phyloP scores from a whole-genome alignment of 2,329 filamentous ascomycete species.

The Periconia sp. region DNA sequence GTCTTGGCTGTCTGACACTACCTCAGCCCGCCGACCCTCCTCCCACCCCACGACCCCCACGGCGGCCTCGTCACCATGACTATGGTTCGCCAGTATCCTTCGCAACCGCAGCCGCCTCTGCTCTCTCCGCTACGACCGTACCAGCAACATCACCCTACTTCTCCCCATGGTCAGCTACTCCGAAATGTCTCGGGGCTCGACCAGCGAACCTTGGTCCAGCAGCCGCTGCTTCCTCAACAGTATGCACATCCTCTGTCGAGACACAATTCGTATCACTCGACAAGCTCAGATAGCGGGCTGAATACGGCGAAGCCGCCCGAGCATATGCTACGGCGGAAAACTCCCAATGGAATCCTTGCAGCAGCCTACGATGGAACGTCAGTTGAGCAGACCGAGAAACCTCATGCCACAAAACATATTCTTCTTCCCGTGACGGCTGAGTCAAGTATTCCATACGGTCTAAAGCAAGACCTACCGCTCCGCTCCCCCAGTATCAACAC shows the following conservation, averaged over 20 bases:
- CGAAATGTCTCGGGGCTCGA: slow-evolving; percentile 34
- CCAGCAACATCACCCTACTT: slow-evolving; percentile 27
- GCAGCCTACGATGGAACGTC: slow-evolving; percentile 89
- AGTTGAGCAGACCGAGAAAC: slow-evolving; percentile 72
- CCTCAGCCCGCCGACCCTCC: not conserved
- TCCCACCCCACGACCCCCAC: slow-evolving; percentile 1
- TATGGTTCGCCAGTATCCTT: slow-evolving; percentile 46
- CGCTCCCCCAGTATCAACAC: slow-evolving; percentile 33
- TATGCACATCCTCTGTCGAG: slow-evolving; percentile 49
- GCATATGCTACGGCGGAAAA: slow-evolving; percentile 87
- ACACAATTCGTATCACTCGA: slow-evolving; percentile 43
- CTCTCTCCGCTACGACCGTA: slow-evolving; percentile 32
- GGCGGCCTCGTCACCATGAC: slow-evolving; percentile 38
- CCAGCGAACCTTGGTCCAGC: slow-evolving; percentile 26
- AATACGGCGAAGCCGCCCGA: slow-evolving; percentile 57
- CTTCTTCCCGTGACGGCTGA: slow-evolving; percentile 68
- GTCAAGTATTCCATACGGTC: slow-evolving; percentile 36
- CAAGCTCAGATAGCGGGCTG: slow-evolving; percentile 29
- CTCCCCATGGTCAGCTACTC: slow-evolving; percentile 30
- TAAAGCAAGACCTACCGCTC: slow-evolving; percentile 46
- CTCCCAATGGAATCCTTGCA: slow-evolving; percentile 89
- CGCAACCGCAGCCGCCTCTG: slow-evolving; percentile 38
- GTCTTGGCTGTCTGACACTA: slow-evolving; percentile 1
- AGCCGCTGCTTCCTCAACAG: slow-evolving; percentile 40
- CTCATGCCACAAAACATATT: slow-evolving; percentile 83